Conservation (phyloP, 805 yeast genomes). For the Candida insectorum region DNA sequence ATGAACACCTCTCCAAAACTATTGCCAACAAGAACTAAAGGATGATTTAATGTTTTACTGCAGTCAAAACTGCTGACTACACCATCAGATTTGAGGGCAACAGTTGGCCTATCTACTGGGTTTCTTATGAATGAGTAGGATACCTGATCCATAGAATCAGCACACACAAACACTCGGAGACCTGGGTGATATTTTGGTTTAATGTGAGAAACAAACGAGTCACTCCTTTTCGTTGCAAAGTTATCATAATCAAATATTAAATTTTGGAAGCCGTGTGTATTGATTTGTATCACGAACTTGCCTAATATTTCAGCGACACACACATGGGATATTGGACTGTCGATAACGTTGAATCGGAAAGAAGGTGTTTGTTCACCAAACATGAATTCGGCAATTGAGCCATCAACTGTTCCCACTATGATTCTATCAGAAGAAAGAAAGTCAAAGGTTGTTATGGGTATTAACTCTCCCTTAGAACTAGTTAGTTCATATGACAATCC, state of each 20-base stretch:
- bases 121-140: constrained; percentile 27
- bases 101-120: constrained; percentile 32
- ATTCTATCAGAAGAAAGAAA: constrained; percentile 42
- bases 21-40: constrained; percentile 31
- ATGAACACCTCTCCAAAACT: constrained; percentile 35
- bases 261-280: constrained; percentile 27
- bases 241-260: constrained; percentile 24
- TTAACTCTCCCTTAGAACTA: constrained; percentile 5
- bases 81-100: constrained; percentile 29
- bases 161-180: constrained; percentile 23
- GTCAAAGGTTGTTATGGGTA: constrained; percentile 45
- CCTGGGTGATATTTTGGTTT: constrained; percentile 27
- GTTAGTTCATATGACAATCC: constrained; percentile 21
- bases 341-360: constrained; percentile 27
- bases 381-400: constrained; percentile 56
- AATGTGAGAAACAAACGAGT: constrained; percentile 21
- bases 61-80: constrained; percentile 24
- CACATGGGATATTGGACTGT: constrained; percentile 27
- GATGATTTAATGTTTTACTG: constrained; percentile 35
- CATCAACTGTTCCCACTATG: constrained; percentile 57
- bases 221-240: constrained; percentile 22
- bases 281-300: constrained; percentile 23
- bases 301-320: constrained; percentile 20
- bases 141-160: constrained; percentile 26
- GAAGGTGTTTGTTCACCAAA: constrained; percentile 24